Evolutionary conservation across 768 basidiomycete genomes (phyloP).

Genomic region (Pisolithus orientalis): DNA sequence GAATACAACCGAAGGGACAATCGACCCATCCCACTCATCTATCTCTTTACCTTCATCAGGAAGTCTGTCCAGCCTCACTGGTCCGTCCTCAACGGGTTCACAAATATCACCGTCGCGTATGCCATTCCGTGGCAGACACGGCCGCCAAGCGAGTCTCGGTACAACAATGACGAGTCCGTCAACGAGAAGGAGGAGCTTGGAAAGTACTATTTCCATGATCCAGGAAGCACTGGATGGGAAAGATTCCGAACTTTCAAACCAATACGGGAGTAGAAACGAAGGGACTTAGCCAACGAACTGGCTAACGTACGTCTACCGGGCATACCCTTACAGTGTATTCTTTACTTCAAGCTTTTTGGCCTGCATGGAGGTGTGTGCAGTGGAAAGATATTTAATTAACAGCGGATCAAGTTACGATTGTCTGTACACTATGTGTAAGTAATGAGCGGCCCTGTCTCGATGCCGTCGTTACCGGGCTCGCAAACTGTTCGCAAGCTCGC

Average conservation of each 20-base stretch:
- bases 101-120: slow-evolving; percentile 40
- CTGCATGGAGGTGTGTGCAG: too few relatives aligned
- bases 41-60: slow-evolving; percentile 19
- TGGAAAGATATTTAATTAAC: too few relatives aligned
- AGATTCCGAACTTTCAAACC: slow-evolving; percentile 30
- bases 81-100: slow-evolving; percentile 30
- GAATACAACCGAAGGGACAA: slow-evolving; percentile 36
- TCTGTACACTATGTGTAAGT: too few relatives aligned
- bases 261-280: neutral
- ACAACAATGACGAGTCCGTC: slow-evolving; percentile 91
- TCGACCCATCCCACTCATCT: slow-evolving; percentile 26
- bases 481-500: too few relatives aligned
- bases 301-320: neutral
- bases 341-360: neutral
- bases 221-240: slow-evolving; percentile 87
- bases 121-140: slow-evolving; percentile 61
- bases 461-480: too few relatives aligned
- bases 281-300: neutral
- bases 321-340: neutral
- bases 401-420: too few relatives aligned
- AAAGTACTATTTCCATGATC: slow-evolving; percentile 94
- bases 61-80: slow-evolving; percentile 15
- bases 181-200: slow-evolving; percentile 84
- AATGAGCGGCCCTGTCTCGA: too few relatives aligned
- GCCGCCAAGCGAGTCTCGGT: slow-evolving; percentile 57